Evolutionary conservation across 176 grass and related monocot species (phyloP), one percentile per base, ranked within the genome.

Genomic region (Aechmea fasciata): DNA sequence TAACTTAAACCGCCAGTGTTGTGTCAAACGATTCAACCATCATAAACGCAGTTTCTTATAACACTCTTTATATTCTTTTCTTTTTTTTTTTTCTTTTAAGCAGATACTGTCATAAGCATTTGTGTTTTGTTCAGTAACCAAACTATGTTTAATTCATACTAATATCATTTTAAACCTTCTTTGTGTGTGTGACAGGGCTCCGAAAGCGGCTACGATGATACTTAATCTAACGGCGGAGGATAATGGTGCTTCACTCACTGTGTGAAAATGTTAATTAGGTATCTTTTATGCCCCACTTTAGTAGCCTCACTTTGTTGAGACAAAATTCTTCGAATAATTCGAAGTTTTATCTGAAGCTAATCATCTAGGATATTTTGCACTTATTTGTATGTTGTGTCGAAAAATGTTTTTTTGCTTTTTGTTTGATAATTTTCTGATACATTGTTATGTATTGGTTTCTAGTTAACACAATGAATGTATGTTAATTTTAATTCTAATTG

Each of bases 151-250:
- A 74, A 18, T 19, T 55, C 49, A 13, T 69, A 22, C 33, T 41
- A 6, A 75, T 19, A 10, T 75, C 9, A n/a, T 11, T 73, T 20
- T 67, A 20, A 11, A 18, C 59, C 7, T 78, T 78, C 59, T 64
- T 79, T 50, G n/a, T 11, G 17, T 69, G 18, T 75, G 82, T 83
- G 67, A 11, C 83, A 97, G 93, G 93, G 93, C 88, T 69, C 93
- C 93, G 14, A 97, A 85, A 78, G 93, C 93, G 54, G 93, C 93
- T 76, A 89, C 83, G 11, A 89, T 97, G 89, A 89, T 97, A 73
- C 71, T 97, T 24, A 92, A 76, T 75, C 83, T 97, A 59, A 85
- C 83, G 9, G 68, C 76, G 13, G 93, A 97, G 28, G 93, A 92
- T 71, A 97, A 90, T 47, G 93, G 93, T 2, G 73, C 88, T 41